Conservation (phyloP, 352 stramenopile genomes). For the Globisporangium spinosum region DNA sequence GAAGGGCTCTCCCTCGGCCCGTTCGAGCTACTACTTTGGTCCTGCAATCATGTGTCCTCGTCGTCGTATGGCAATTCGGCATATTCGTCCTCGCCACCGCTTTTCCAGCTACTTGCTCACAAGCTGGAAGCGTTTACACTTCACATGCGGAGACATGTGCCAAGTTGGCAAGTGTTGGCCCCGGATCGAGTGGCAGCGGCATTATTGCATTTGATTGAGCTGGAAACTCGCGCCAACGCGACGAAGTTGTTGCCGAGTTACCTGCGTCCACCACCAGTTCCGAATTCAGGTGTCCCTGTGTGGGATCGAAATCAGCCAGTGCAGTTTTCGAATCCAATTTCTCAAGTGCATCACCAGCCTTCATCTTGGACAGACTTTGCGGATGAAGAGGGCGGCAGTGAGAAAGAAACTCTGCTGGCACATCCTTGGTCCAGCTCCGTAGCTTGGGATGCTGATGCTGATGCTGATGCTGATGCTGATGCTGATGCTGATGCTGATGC, state of each 20-base stretch:
- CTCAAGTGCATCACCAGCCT: background rate
- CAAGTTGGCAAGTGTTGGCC: constrained; percentile 57
- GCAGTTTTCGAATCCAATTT: background rate
- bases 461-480: too few relatives aligned
- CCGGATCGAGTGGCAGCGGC: constrained; percentile 44
- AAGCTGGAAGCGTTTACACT: constrained; percentile 55
- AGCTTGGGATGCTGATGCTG: background rate
- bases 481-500: background rate
- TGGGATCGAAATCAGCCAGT: background rate
- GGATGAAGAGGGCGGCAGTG: background rate
- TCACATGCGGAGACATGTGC: constrained; percentile 34
- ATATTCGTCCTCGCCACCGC: constrained; percentile 33
- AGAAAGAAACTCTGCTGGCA: background rate
- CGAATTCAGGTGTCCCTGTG: background rate
- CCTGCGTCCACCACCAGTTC: constrained; percentile 22
- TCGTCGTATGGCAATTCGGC: constrained; percentile 22
- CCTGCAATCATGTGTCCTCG: constrained; percentile 37
- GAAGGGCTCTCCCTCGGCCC: constrained; percentile 65
- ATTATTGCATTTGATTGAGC: constrained; percentile 50
- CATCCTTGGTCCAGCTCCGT: constrained; percentile 13
- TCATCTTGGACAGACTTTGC: constrained; percentile 20
- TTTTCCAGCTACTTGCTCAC: constrained; percentile 47
- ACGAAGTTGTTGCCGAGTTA: constrained; percentile 54
- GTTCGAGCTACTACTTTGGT: constrained; percentile 64
- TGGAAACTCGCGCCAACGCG: constrained; percentile 52